Conservation (phyloP, 75 land plant genomes). For the Pinus taeda region DNA sequence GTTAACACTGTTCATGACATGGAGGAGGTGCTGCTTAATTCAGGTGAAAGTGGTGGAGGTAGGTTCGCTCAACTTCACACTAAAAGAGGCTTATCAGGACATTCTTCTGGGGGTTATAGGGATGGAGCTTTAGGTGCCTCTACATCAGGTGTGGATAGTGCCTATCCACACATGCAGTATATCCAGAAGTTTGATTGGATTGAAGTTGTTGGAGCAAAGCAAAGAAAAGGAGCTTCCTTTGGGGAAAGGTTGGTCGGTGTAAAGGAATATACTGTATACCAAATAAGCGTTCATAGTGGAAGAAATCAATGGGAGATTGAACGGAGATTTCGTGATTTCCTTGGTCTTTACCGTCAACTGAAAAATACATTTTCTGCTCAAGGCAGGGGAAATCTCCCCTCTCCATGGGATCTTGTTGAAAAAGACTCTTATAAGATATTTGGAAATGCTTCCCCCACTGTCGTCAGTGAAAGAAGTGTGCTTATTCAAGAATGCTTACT, state of each 20-base stretch:
- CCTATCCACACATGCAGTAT: neutral
- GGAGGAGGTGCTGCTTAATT: conserved; percentile 86
- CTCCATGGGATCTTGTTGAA: conserved; percentile 76
- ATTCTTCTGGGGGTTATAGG: conserved; percentile 27
- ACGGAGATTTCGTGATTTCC: conserved; percentile 87
- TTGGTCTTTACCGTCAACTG: conserved; percentile 68
- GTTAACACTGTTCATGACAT: conserved; percentile 85
- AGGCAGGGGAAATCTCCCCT: conserved; percentile 55
- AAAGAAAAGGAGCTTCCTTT: conserved; percentile 80
- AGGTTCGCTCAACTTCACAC: conserved; percentile 13
- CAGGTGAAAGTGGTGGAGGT: conserved; percentile 39
- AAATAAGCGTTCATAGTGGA: conserved; percentile 64
- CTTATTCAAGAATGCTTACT: conserved; percentile 85
- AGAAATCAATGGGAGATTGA: conserved; percentile 84
- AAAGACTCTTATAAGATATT: conserved; percentile 82
- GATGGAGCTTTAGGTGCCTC: conserved; percentile 74
- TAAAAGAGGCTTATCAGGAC: conserved; percentile 11
- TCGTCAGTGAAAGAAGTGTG: conserved; percentile 73
- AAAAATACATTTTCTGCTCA: conserved; percentile 34
- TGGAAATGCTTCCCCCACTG: conserved; percentile 88
- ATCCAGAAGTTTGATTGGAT: conserved; percentile 55
- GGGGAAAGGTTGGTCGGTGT: conserved; percentile 95
- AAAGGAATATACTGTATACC: conserved; percentile 84
- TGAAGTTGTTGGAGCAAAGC: conserved; percentile 92
- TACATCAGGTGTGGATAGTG: conserved; percentile 55